A percentile compares a stretch with the other conserved stretches of the same genome.
Evolutionary conservation across 352 stramenopile species (phyloP).

Genomic region (Globisporangium perplexum): DNA sequence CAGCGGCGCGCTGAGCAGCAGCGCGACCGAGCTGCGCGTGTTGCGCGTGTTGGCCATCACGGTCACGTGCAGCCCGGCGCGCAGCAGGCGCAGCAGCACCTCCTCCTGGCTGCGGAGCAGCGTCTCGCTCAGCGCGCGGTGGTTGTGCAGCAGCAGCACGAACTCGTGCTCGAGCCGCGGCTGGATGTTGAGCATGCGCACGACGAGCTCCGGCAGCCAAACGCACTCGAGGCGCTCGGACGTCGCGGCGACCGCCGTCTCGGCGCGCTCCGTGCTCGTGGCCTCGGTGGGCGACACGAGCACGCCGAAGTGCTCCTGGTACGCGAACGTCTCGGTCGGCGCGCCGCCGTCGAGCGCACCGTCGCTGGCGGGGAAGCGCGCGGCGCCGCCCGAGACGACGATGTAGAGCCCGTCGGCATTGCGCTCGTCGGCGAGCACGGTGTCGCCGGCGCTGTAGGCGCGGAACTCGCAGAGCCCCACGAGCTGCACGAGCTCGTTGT

Average conservation of each 20-base stretch:
- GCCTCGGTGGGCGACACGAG: slow-evolving; percentile 33
- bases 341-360: slow-evolving; percentile 16
- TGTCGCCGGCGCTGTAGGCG: slow-evolving; percentile 27
- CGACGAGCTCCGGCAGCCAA: slow-evolving; percentile 43
- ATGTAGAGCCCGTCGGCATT: slow-evolving; percentile 52
- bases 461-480: slow-evolving; percentile 37
- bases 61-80: slow-evolving; percentile 41
- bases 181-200: slow-evolving; percentile 60
- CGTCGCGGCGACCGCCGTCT: slow-evolving; percentile 27
- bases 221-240: slow-evolving; percentile 40
- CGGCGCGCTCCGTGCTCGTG: slow-evolving; percentile 17
- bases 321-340: slow-evolving; percentile 27
- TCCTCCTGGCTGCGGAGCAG: slow-evolving; percentile 29
- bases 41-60: slow-evolving; percentile 53
- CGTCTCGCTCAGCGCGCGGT: slow-evolving; percentile 14
- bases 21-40: slow-evolving; percentile 29
- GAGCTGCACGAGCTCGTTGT: slow-evolving; percentile 50
- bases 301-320: slow-evolving; percentile 55
- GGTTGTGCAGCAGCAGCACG: slow-evolving; percentile 43
- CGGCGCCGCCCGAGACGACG: slow-evolving; percentile 31
- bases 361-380: slow-evolving; percentile 19
- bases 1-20: slow-evolving; percentile 50
- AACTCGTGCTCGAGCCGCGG: slow-evolving; percentile 57
- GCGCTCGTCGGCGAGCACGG: slow-evolving; percentile 40
- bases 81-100: slow-evolving; percentile 31